phyloP scores from a whole-genome alignment of 345 rosid species.

The Camelina laxa region DNA sequence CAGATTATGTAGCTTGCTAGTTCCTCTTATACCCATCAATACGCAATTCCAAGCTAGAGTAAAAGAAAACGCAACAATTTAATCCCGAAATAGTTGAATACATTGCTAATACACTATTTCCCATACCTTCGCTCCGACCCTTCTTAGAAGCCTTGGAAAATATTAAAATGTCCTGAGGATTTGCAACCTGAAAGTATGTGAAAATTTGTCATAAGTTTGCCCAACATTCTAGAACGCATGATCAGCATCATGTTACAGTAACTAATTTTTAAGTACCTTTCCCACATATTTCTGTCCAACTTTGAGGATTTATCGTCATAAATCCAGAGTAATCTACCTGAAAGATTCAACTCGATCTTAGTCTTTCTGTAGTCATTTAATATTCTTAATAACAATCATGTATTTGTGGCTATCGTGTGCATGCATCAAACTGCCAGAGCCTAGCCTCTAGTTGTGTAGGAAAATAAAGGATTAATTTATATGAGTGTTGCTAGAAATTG shows the following conservation, averaged over 20 bases:
- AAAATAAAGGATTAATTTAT: conserved; percentile 12
- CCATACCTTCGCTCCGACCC: conserved; percentile 62
- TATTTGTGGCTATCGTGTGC: conserved; percentile 10
- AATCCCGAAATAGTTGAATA: neutral
- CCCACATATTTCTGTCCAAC: conserved; percentile 99
- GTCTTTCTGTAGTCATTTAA: conserved; percentile 20
- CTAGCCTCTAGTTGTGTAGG: conserved; percentile 24
- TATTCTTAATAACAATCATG: conserved; percentile 13
- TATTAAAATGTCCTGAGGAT: conserved; percentile 97
- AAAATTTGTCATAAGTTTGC: conserved; percentile 23
- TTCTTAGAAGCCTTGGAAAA: conserved; percentile 87
- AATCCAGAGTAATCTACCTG: conserved; percentile 99
- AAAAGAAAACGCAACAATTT: conserved; percentile 10
- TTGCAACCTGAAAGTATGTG: conserved; percentile 72
- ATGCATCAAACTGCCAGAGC: conserved; percentile 6
- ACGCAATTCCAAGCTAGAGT: conserved; percentile 22
- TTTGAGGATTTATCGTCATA: conserved; percentile 99
- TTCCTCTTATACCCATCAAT: neutral
- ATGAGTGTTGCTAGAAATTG: conserved; percentile 22
- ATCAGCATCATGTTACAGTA: conserved; percentile 11
- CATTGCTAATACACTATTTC: neutral
- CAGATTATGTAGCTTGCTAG: neutral
- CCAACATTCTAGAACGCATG: conserved; percentile 24
- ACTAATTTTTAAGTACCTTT: conserved; percentile 61
- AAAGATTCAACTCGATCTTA: conserved; percentile 31